Evolutionary conservation across 495 filamentous ascomycete genomes (phyloP).

Genomic region (Aspergillus coremiiformis): DNA sequence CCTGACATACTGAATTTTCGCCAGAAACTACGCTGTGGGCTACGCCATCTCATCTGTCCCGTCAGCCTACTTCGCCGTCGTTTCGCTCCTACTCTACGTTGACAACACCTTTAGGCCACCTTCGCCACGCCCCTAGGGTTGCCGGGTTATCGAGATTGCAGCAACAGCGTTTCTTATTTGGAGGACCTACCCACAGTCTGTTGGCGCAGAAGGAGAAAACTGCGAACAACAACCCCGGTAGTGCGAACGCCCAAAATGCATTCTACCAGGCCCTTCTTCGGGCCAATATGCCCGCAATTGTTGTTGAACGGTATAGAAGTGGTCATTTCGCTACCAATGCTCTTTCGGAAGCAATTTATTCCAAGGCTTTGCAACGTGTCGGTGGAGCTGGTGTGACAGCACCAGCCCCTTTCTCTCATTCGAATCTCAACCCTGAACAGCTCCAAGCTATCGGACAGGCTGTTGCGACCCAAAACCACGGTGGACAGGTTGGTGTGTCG

Average conservation of each 20-base stretch:
- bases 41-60: constrained; percentile 17
- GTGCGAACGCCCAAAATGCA: constrained; percentile 76
- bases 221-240: constrained; percentile 85
- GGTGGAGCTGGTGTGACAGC: constrained; percentile 46
- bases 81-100: constrained; percentile 34
- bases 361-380: constrained; percentile 62
- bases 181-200: constrained; percentile 48
- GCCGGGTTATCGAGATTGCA: constrained; percentile 23
- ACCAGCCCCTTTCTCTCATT: constrained; percentile 25
- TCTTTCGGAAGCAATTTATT: constrained; percentile 64
- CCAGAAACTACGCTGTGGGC: constrained; percentile 19
- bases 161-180: constrained; percentile 47
- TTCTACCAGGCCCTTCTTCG: constrained; percentile 89
- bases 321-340: constrained; percentile 74
- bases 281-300: constrained; percentile 85
- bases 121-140: constrained; percentile 18
- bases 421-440: constrained; percentile 51
- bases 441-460: constrained; percentile 83
- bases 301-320: constrained; percentile 81
- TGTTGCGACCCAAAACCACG: constrained; percentile 65
- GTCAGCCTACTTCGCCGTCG: constrained; percentile 12
- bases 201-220: constrained; percentile 72
- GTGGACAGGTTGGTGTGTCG: constrained; percentile 49
- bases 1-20: background rate
- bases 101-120: constrained; percentile 20